phyloP scores from a whole-genome alignment of 148 eudicot species.

The Heliosperma pusillum region DNA sequence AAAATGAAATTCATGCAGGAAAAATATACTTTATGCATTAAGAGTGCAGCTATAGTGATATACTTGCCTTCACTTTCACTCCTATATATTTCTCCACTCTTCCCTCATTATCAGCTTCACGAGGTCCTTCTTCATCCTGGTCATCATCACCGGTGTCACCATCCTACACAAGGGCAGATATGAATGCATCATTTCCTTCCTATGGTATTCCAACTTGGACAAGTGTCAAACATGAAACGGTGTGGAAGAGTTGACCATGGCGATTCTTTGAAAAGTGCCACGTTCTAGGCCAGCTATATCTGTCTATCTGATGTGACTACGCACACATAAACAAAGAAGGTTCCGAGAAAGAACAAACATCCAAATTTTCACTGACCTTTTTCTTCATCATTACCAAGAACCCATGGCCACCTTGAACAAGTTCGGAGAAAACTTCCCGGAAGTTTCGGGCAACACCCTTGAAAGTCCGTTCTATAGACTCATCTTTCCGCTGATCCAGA shows the following conservation, averaged over 20 bases:
- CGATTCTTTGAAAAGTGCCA: background rate
- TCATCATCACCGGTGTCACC: slow-evolving; percentile 82
- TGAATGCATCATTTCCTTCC: background rate
- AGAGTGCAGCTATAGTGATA: background rate
- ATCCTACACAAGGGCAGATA: slow-evolving; percentile 47
- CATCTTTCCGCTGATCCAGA: slow-evolving; percentile 91
- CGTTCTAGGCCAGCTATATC: background rate
- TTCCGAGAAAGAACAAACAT: background rate
- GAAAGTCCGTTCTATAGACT: slow-evolving; percentile 96
- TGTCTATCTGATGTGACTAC: background rate
- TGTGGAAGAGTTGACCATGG: background rate
- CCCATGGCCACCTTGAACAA: slow-evolving; percentile 98
- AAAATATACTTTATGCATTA: slow-evolving; percentile 9
- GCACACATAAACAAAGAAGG: background rate
- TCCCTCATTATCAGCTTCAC: slow-evolving; percentile 68
- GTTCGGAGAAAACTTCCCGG: slow-evolving; percentile 95
- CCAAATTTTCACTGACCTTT: slow-evolving; percentile 51
- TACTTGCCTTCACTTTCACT: slow-evolving; percentile 95
- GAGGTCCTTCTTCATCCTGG: slow-evolving; percentile 86
- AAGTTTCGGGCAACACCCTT: slow-evolving; percentile 99
- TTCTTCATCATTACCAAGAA: slow-evolving; percentile 95
- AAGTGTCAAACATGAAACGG: background rate
- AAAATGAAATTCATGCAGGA: background rate
- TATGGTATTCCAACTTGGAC: background rate
- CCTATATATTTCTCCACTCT: slow-evolving; percentile 97